A percentile compares a stretch with the other conserved stretches of the same genome.
These are phyloP conservation scores for Clohesyomyces aquaticus DNA, from an alignment of 495 filamentous ascomycete species.

Conservation along the genomic window DNA sequence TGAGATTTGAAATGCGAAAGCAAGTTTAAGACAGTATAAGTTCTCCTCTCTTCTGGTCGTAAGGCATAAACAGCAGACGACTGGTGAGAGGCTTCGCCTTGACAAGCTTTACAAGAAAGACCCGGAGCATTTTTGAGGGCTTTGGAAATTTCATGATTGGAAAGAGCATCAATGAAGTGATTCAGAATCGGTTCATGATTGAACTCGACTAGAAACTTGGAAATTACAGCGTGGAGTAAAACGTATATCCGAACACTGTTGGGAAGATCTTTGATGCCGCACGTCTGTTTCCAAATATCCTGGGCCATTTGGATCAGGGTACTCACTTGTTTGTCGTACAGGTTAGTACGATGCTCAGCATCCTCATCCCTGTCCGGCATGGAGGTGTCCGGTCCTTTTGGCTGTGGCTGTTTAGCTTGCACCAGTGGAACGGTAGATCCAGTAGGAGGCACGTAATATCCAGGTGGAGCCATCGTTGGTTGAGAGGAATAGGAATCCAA, in stretches of 20 bases:
- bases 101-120: conserved; percentile 66
- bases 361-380: background rate
- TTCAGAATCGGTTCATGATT: conserved; percentile 58
- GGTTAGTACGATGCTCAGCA: conserved; percentile 28
- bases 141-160: conserved; percentile 65
- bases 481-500: conserved; percentile 32
- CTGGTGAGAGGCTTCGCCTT: conserved; percentile 17
- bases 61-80: conserved; percentile 35
- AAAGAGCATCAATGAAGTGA: conserved; percentile 69
- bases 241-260: conserved; percentile 65
- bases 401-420: conserved; percentile 1
- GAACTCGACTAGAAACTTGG: conserved; percentile 59
- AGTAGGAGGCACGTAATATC: conserved; percentile 26
- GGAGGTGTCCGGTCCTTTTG: background rate
- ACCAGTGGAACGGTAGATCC: conserved; percentile 14
- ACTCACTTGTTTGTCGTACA: conserved; percentile 57
- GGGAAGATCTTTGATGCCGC: conserved; percentile 64
- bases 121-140: conserved; percentile 68
- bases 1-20: conserved; percentile 68
- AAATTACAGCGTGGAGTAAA: conserved; percentile 63
- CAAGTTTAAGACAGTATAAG: conserved; percentile 64
- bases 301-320: conserved; percentile 61
- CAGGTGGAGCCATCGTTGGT: conserved; percentile 24
- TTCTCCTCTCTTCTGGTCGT: conserved; percentile 49
- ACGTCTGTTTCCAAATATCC: conserved; percentile 64